A percentile compares a stretch with the other conserved stretches of the same genome.
Evolutionary conservation across 352 stramenopile genomes (phyloP).

Genomic region (Globisporangium cylindrosporum): DNA sequence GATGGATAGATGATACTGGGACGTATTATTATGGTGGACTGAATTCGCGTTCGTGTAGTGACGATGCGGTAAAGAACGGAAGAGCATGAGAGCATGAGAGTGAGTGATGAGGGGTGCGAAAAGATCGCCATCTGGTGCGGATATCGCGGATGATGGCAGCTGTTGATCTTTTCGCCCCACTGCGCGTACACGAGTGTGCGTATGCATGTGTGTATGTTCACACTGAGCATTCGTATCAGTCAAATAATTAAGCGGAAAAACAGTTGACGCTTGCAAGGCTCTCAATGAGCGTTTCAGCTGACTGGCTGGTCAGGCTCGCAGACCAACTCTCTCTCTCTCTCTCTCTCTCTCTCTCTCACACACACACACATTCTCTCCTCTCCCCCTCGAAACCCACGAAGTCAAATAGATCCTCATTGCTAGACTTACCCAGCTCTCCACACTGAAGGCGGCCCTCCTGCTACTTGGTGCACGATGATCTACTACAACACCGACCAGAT

Average conservation of each 20-base stretch:
- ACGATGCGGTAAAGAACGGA: neutral
- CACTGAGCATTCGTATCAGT: neutral
- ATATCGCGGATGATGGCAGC: slow-evolving; percentile 3
- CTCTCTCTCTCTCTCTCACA: neutral
- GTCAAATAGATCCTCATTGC: neutral
- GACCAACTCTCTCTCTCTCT: neutral
- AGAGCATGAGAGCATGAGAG: neutral
- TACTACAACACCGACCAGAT: slow-evolving; percentile 74
- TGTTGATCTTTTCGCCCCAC: neutral
- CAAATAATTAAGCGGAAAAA: neutral
- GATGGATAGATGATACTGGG: neutral
- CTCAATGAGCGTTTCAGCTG: slow-evolving; percentile 1
- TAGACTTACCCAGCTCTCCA: neutral
- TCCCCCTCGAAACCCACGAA: neutral
- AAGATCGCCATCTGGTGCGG: neutral
- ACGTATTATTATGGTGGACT: neutral
- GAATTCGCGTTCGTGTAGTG: neutral
- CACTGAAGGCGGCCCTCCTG: neutral
- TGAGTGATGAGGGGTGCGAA: neutral
- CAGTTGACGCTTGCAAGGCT: neutral
- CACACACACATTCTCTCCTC: neutral
- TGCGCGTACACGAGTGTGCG: no score
- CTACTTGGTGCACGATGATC: slow-evolving; percentile 44
- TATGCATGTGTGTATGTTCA: no score
- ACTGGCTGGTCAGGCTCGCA: neutral